Evolutionary conservation across 441 rosid species (phyloP).

Genomic region (Dalechampia spathulata): DNA sequence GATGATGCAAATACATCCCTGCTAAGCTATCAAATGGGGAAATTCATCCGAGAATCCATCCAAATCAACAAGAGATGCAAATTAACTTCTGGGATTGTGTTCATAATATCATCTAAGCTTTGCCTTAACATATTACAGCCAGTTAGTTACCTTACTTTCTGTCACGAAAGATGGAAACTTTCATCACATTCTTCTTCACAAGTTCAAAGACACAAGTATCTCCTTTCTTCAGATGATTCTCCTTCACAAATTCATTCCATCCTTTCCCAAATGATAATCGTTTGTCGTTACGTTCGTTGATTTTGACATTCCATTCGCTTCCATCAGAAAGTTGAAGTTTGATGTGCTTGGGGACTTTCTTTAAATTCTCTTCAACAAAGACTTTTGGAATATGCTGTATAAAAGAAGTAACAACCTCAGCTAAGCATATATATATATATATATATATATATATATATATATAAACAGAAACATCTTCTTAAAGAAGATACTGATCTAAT

Average conservation of each 20-base stretch:
- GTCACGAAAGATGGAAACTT: slow-evolving; percentile 9
- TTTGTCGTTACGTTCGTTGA: neutral
- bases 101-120: too few species aligned
- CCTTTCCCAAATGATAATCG: neutral
- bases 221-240: slow-evolving; percentile 14
- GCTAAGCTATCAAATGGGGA: too few species aligned
- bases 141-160: too few species aligned
- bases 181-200: slow-evolving; percentile 1
- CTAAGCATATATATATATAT: too few species aligned
- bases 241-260: slow-evolving; percentile 4
- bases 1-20: too few species aligned
- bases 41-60: too few species aligned
- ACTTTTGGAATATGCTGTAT: slow-evolving; percentile 12
- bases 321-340: slow-evolving; percentile 15
- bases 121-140: too few species aligned
- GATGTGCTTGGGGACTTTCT: neutral
- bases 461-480: too few species aligned
- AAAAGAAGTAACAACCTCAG: neutral
- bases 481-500: neutral
- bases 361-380: slow-evolving; percentile 5
- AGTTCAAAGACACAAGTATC: slow-evolving; percentile 19
- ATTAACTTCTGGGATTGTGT: too few species aligned
- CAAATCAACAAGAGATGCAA: too few species aligned
- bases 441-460: too few species aligned
- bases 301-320: slow-evolving; percentile 13